Evolutionary conservation across 176 grass and related monocot species (phyloP), one percentile per base, ranked within the genome.

Genomic region (Coix lacrymajobi): DNA sequence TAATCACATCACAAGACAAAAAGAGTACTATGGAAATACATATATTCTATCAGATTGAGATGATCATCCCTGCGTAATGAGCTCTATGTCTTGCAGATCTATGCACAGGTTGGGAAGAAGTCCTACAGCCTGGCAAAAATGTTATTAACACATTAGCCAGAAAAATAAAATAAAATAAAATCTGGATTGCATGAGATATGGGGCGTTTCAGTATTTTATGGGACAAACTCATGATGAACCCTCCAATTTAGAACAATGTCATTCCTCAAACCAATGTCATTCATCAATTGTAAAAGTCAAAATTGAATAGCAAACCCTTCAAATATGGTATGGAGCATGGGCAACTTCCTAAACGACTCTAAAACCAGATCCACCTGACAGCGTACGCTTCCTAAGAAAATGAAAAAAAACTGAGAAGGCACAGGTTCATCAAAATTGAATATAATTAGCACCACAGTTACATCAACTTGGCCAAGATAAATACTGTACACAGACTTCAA

Each of bases 391-490:
- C 5, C 17, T 4, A 7, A 7, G 15, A 4, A 74, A 77, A 19
- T 31, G 57, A 17, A 65, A 38, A 63, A 83, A 45, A 36, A 36
- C n/a, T 85, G 36, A 75, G 10, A 76, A 81, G 43, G 57, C 64
- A 65, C 30, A 41, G 2, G 3, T 16, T 62, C 57, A 81, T 46
- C 16, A 86, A 67, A 44, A 79, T 8, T 68, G 61, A 31, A 75
- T 40, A 80, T 66, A 45, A 71, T 73, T 39, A 79, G n/a, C 57
- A 73, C 16, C 31, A 66, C 72, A 71, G 68, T 61, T 78, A 61
- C 88, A 78, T 78, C 24, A 83, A 73, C 58, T 61, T 86, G 40
- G 58, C 58, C 62, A 78, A 83, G 26, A 82, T 40, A 73, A 69
- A 45, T 83, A 73, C 38, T 83, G 79, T 62, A 83, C 73, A 67